Percentiles rank a stretch among this genome's conserved stretches.
Evolutionary conservation across 768 basidiomycete genomes (phyloP).

Genomic region (Pholiota molesta): DNA sequence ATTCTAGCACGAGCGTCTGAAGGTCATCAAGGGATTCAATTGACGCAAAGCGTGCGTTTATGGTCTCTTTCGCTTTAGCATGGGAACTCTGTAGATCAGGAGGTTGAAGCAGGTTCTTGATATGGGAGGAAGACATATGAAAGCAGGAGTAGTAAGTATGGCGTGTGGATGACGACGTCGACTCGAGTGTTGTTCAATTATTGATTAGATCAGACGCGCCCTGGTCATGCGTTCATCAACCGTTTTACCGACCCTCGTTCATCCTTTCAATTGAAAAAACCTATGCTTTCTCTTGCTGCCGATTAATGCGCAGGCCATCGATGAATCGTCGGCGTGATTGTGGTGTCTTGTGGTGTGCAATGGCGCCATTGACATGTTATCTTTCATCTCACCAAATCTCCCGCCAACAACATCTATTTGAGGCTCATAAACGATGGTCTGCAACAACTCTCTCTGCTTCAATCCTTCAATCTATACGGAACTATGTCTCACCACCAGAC

Average conservation of each 20-base stretch:
- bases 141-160: neutral
- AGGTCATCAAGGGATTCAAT: slow-evolving; percentile 55
- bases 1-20: slow-evolving; percentile 44
- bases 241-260: too few relatives aligned
- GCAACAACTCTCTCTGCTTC: neutral
- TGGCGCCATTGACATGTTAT: slow-evolving; percentile 2
- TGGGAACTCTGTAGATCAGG: slow-evolving; percentile 42
- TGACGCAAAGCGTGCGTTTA: slow-evolving; percentile 52
- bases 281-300: neutral
- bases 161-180: neutral
- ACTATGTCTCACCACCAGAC: slow-evolving; percentile 32
- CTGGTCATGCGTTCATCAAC: too few relatives aligned
- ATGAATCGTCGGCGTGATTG: neutral
- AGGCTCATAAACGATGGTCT: neutral
- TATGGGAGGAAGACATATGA: slow-evolving; percentile 35
- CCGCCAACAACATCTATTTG: neutral
- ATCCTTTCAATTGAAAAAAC: too few relatives aligned
- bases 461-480: neutral
- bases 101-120: slow-evolving; percentile 52
- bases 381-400: neutral
- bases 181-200: neutral
- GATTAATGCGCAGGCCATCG: neutral
- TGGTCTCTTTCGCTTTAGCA: slow-evolving; percentile 34
- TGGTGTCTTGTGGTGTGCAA: slow-evolving; percentile 6
- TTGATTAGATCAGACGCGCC: neutral